These are phyloP conservation scores for Boletus sp. DNA, from an alignment of 768 basidiomycete species.

Conservation along the genomic window DNA sequence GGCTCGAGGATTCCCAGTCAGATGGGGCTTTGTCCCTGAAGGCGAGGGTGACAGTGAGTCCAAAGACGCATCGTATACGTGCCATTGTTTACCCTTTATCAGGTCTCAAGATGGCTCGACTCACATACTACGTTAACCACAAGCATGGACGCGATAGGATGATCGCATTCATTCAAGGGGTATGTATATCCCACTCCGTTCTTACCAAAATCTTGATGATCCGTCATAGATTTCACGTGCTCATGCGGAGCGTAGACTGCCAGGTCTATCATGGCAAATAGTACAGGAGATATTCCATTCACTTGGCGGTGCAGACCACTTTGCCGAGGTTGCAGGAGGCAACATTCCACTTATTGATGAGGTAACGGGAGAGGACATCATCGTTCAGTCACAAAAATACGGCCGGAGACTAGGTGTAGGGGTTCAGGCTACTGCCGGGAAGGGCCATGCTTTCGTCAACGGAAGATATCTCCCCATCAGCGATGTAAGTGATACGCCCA, in stretches of 20 bases:
- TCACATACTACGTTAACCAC: conserved; percentile 66
- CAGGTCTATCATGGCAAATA: conserved; percentile 42
- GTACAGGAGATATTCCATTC: conserved; percentile 40
- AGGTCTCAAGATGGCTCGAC: conserved; percentile 69
- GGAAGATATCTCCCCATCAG: conserved; percentile 74
- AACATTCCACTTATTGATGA: conserved; percentile 26
- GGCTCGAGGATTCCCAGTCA: conserved; percentile 66
- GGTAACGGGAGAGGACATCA: conserved; percentile 27
- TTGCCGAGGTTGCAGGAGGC: conserved; percentile 41
- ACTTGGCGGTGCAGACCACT: conserved; percentile 35
- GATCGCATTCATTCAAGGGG: conserved; percentile 55
- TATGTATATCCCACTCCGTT: conserved; percentile 25
- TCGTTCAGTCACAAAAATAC: conserved; percentile 54
- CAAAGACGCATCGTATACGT: background rate
- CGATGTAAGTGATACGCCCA: conserved; percentile 50
- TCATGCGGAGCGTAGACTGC: conserved; percentile 31
- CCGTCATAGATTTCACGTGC: conserved; percentile 38
- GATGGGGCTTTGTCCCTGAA: conserved; percentile 85
- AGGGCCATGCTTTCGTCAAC: conserved; percentile 83
- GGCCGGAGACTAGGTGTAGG: conserved; percentile 55
- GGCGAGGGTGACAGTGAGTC: conserved; percentile 40
- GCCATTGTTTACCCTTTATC: conserved; percentile 4
- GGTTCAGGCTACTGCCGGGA: conserved; percentile 29
- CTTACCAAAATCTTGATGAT: conserved; percentile 1
- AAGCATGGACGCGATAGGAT: conserved; percentile 64